Conservation (phyloP, 2,329 filamentous ascomycete genomes). For the Akanthomyces muscarius region DNA sequence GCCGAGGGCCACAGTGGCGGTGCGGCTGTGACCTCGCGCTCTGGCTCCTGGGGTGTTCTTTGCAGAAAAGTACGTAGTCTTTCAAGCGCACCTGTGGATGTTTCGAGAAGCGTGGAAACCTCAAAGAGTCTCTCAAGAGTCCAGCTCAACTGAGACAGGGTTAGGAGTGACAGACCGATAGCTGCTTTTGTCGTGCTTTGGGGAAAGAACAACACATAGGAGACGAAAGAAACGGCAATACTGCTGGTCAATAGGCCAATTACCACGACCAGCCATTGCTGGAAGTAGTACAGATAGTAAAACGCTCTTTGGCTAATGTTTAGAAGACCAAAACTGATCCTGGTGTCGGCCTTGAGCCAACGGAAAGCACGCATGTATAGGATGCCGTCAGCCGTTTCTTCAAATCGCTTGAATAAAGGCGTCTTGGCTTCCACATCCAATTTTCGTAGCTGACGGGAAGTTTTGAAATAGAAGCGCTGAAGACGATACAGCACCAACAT, state of each 20-base stretch:
- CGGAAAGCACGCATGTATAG: slow-evolving; percentile 34
- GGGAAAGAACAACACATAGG: slow-evolving; percentile 28
- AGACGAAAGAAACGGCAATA: slow-evolving; percentile 43
- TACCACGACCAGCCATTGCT: slow-evolving; percentile 46
- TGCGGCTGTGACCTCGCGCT: not conserved
- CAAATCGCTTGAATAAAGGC: slow-evolving; percentile 27
- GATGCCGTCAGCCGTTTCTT: slow-evolving; percentile 26
- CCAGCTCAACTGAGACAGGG: slow-evolving; percentile 5
- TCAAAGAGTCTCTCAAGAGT: slow-evolving; percentile 7
- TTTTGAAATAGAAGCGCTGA: slow-evolving; percentile 30
- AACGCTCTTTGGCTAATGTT: slow-evolving; percentile 30
- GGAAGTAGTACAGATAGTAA: slow-evolving; percentile 44
- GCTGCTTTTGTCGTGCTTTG: not conserved
- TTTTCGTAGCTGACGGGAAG: slow-evolving; percentile 29
- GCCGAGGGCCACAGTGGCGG: slow-evolving; percentile 1
- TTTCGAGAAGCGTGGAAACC: slow-evolving; percentile 1
- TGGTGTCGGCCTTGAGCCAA: slow-evolving; percentile 24
- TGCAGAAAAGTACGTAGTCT: slow-evolving; percentile 1
- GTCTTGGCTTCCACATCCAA: slow-evolving; percentile 31
- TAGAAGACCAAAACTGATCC: slow-evolving; percentile 27
- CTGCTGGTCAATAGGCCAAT: slow-evolving; percentile 43
- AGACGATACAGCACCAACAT: slow-evolving; percentile 23
- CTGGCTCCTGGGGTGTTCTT: not conserved
- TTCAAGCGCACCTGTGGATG: slow-evolving; percentile 5
- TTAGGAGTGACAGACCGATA: slow-evolving; percentile 3